phyloP scores from a whole-genome alignment of 306 rosid genomes.

The Vicia faba region DNA sequence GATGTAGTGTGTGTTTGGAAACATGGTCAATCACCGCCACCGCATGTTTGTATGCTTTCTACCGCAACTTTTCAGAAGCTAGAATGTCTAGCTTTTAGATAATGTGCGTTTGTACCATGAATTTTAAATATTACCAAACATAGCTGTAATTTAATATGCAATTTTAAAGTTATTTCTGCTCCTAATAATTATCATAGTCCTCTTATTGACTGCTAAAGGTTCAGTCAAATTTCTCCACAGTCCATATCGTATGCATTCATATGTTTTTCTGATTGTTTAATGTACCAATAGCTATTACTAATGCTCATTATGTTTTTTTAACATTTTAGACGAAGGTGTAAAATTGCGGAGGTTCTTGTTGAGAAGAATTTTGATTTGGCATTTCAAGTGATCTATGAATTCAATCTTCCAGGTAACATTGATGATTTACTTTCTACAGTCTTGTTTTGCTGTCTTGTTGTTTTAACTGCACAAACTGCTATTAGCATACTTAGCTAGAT shows the following conservation, averaged over 20 bases:
- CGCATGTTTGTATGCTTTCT: too few relatives aligned
- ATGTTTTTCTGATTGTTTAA: conserved; percentile 29
- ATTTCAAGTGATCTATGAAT: conserved; percentile 90
- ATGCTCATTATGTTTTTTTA: conserved; percentile 33
- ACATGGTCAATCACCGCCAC: too few relatives aligned
- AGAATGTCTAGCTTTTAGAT: too few relatives aligned
- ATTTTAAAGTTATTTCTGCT: conserved; percentile 19
- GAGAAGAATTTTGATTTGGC: conserved; percentile 97
- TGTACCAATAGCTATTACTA: conserved; percentile 30
- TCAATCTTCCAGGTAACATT: conserved; percentile 79
- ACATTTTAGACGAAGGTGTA: conserved; percentile 82
- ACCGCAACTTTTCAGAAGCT: too few relatives aligned
- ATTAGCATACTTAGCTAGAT: conserved; percentile 29
- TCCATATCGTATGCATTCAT: conserved; percentile 25
- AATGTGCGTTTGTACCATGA: too few relatives aligned
- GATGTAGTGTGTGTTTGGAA: too few relatives aligned
- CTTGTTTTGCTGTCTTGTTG: conserved; percentile 6
- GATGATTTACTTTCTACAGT: conserved; percentile 26
- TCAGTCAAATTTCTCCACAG: conserved; percentile 20
- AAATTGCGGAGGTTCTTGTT: conserved; percentile 91
- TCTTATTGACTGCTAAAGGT: conserved; percentile 29
- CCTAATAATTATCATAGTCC: conserved; percentile 22
- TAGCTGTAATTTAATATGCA: conserved; percentile 15
- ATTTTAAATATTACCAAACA: too few relatives aligned
- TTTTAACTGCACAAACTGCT: conserved; percentile 19